Conservation (phyloP, 495 filamentous ascomycete species). For the Trichoderma orchidacearum region DNA sequence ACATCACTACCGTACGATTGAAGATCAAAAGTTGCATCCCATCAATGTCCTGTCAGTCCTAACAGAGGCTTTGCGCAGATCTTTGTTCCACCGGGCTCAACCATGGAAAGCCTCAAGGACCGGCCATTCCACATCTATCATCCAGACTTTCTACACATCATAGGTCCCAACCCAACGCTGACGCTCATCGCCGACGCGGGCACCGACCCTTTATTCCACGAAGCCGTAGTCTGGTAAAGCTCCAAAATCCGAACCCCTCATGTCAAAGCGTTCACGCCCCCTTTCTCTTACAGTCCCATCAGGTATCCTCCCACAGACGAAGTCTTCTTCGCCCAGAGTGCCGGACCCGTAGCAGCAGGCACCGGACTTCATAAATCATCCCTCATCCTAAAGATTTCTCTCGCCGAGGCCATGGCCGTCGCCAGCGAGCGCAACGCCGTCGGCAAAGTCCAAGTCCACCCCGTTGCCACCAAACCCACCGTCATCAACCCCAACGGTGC, state of each 20-base stretch:
- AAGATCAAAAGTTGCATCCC: too few relatives aligned
- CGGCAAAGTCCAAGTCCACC: constrained; percentile 24
- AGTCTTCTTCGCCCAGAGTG: constrained; percentile 39
- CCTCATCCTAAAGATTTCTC: constrained; percentile 34
- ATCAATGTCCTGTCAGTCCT: too few relatives aligned
- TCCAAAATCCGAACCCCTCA: background rate
- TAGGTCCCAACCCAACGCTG: constrained; percentile 27
- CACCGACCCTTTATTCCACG: constrained; percentile 33
- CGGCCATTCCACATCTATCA: constrained; percentile 34
- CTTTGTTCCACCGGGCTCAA: constrained; percentile 21
- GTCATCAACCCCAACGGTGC: constrained; percentile 38
- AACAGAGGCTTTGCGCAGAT: too few relatives aligned
- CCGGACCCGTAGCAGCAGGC: constrained; percentile 26
- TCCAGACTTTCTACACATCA: constrained; percentile 26
- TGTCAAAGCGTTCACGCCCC: too few relatives aligned
- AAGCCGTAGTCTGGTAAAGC: constrained; percentile 35
- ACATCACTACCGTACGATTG: background rate
- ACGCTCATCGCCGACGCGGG: constrained; percentile 25
- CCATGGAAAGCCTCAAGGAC: constrained; percentile 12
- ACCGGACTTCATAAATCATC: constrained; percentile 38
- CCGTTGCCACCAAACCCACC: constrained; percentile 18
- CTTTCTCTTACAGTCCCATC: background rate
- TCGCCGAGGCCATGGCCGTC: constrained; percentile 23
- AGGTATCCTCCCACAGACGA: constrained; percentile 32
- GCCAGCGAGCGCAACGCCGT: constrained; percentile 23